Evolutionary conservation across 2,329 filamentous ascomycete genomes (phyloP).

Genomic region (Aspergillus sp.): DNA sequence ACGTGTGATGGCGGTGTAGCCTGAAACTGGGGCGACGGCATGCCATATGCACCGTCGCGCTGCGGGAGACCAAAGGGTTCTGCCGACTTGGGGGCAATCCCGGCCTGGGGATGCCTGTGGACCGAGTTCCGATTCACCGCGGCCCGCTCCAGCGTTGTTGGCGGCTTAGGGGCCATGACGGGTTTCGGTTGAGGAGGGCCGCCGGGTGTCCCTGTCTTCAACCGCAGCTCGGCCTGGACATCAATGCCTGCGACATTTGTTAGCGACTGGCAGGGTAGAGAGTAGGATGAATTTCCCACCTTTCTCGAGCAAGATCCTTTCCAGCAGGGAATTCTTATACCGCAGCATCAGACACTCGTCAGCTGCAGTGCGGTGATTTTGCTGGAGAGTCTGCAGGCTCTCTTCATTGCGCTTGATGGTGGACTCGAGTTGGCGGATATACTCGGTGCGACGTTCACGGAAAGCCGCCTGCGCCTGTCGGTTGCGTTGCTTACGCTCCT

Average conservation of each 20-base stretch:
- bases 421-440: slow-evolving; percentile 97
- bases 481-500: slow-evolving; percentile 96
- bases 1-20: slow-evolving; percentile 76
- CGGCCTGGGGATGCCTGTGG: slow-evolving; percentile 60
- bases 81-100: slow-evolving; percentile 63
- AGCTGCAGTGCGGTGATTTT: slow-evolving; percentile 86
- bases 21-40: slow-evolving; percentile 65
- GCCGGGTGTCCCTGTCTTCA: slow-evolving; percentile 83
- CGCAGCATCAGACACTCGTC: slow-evolving; percentile 97
- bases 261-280: slow-evolving; percentile 2
- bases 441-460: slow-evolving; percentile 91
- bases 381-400: slow-evolving; percentile 83
- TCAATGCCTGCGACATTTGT: slow-evolving; percentile 64
- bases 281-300: slow-evolving; percentile 45
- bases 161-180: slow-evolving; percentile 62
- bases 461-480: slow-evolving; percentile 96
- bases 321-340: slow-evolving; percentile 95
- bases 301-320: slow-evolving; percentile 93
- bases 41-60: slow-evolving; percentile 32
- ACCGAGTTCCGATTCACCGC: slow-evolving; percentile 72
- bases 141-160: slow-evolving; percentile 70
- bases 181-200: slow-evolving; percentile 54
- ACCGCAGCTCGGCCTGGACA: slow-evolving; percentile 88
- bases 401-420: slow-evolving; percentile 97
- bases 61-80: slow-evolving; percentile 44